A percentile compares a stretch with the other conserved stretches of the same genome.
phyloP scores from a whole-genome alignment of 441 rosid species.

The Pelargonium cotyledonis region DNA sequence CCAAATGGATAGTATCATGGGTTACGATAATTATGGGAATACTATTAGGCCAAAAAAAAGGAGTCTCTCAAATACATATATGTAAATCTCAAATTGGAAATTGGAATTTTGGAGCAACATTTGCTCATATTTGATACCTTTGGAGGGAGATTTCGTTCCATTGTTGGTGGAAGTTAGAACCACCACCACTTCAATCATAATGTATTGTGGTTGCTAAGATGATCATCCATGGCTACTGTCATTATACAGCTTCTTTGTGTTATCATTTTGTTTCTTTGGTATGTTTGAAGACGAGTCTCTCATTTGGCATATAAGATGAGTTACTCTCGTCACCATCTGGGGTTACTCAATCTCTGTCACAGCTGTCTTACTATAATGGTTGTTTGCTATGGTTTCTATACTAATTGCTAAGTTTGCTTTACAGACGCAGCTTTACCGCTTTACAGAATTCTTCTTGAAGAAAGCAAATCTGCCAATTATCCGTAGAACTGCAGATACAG shows the following conservation, averaged over 20 bases:
- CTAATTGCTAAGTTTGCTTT: constrained; percentile 9
- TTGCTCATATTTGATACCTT: constrained; percentile 1
- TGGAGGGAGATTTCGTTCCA: constrained; percentile 8
- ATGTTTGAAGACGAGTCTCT: background rate
- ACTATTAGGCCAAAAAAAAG: constrained; percentile 3
- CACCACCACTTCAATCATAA: background rate
- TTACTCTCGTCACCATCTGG: constrained; percentile 4
- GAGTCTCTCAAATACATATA: background rate
- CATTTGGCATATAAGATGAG: background rate
- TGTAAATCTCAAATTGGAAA: background rate
- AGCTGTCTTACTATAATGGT: background rate
- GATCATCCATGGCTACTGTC: background rate
- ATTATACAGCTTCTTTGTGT: no score
- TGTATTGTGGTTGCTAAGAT: constrained; percentile 4
- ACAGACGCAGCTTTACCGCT: constrained; percentile 82
- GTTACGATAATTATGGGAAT: constrained; percentile 1
- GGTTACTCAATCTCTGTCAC: background rate
- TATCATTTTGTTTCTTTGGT: background rate
- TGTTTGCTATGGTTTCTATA: background rate
- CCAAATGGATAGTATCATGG: constrained; percentile 6
- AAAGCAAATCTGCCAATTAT: constrained; percentile 61
- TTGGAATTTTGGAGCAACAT: background rate
- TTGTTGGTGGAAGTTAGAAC: background rate
- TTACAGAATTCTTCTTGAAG: constrained; percentile 78
- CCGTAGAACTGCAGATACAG: constrained; percentile 80